Conservation (phyloP, 2,329 filamentous ascomycete genomes). For the Aspergillus udagawae region DNA sequence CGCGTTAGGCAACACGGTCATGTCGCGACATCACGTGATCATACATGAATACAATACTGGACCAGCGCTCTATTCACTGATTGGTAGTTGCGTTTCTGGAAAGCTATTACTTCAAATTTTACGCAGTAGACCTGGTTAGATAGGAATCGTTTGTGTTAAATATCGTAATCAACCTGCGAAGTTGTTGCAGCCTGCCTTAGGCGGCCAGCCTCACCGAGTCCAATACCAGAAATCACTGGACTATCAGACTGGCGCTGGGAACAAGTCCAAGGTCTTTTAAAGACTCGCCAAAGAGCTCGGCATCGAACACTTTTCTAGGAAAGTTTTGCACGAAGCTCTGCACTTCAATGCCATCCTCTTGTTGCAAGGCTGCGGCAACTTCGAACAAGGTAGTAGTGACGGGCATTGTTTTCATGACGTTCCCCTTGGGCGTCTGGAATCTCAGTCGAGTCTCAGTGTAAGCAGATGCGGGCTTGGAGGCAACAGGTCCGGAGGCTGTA, state of each 20-base stretch:
- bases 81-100: background rate
- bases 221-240: conserved; percentile 45
- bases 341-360: conserved; percentile 67
- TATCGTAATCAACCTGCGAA: conserved; percentile 1
- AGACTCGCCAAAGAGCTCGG: conserved; percentile 81
- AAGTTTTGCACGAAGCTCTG: conserved; percentile 81
- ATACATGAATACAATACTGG: background rate
- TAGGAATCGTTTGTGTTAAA: background rate
- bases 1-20: conserved; percentile 23
- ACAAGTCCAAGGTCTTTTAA: conserved; percentile 87
- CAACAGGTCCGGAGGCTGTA: conserved; percentile 45
- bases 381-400: conserved; percentile 92
- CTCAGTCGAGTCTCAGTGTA: conserved; percentile 79
- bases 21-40: conserved; percentile 33
- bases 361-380: conserved; percentile 70
- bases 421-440: conserved; percentile 71
- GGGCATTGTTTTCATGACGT: conserved; percentile 80
- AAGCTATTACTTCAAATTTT: background rate
- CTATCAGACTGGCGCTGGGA: conserved; percentile 84
- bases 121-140: background rate
- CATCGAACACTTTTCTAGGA: conserved; percentile 72
- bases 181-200: background rate
- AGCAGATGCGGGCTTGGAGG: conserved; percentile 62
- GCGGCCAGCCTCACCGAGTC: background rate
- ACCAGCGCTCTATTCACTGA: background rate